Conservation (phyloP, 2,329 filamentous ascomycete genomes). For the Microcyclosporella mali region DNA sequence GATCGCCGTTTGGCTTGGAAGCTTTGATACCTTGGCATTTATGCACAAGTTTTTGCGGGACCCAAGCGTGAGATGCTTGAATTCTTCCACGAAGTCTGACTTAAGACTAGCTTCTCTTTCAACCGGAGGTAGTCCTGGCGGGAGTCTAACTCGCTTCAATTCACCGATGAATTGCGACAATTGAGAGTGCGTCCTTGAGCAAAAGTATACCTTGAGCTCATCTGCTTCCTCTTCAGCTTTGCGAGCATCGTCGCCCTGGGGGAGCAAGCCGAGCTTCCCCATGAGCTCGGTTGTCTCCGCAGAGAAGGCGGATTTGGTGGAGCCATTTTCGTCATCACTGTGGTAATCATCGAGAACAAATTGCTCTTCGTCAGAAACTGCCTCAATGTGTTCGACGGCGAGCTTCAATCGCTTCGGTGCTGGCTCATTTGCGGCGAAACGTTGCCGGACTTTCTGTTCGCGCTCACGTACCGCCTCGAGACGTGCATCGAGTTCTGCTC, state of each 20-base stretch:
- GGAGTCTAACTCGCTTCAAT: constrained; percentile 69
- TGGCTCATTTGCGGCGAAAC: constrained; percentile 41
- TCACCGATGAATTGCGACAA: constrained; percentile 82
- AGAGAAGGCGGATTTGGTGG: constrained; percentile 40
- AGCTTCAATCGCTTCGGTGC: constrained; percentile 42
- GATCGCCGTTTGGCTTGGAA: constrained; percentile 69
- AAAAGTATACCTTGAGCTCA: constrained; percentile 81
- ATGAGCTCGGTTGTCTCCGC: constrained; percentile 70
- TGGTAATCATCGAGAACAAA: constrained; percentile 73
- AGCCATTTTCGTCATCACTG: constrained; percentile 50
- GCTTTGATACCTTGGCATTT: constrained; percentile 69
- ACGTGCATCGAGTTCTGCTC: constrained; percentile 67
- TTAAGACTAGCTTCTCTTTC: constrained; percentile 27
- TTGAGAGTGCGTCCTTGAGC: constrained; percentile 88
- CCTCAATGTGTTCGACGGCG: constrained; percentile 21
- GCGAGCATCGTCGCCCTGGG: constrained; percentile 32
- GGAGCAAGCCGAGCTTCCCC: constrained; percentile 48
- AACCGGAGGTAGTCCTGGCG: constrained; percentile 53
- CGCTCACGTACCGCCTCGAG: constrained; percentile 58
- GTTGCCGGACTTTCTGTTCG: constrained; percentile 54
- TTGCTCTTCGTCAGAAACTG: constrained; percentile 53
- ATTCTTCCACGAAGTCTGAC: constrained; percentile 42
- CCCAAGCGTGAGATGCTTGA: constrained; percentile 78
- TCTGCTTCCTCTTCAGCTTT: constrained; percentile 50
- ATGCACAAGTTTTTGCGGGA: constrained; percentile 87